Percentiles rank a stretch among this genome's conserved stretches.
Evolutionary conservation across 2,329 filamentous ascomycete species (phyloP).

Genomic region (Ophiostoma pallidulum): DNA sequence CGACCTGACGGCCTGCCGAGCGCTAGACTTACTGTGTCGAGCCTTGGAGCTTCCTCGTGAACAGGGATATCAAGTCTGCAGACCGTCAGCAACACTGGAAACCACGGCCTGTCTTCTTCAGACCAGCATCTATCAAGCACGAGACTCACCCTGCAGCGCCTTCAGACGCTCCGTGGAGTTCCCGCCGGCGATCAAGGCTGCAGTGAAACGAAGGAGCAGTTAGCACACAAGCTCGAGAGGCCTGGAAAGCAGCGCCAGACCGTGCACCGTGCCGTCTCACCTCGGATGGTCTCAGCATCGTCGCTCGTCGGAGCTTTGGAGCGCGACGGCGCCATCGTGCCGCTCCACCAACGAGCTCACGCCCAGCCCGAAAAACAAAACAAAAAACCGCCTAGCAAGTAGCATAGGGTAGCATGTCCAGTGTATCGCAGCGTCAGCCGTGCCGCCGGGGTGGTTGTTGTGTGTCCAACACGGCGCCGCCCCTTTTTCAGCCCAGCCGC

Average conservation of each 20-base stretch:
- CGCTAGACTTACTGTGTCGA: slow-evolving; percentile 15
- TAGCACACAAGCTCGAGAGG: not conserved
- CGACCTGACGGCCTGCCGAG: too few relatives aligned
- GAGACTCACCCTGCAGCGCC: slow-evolving; percentile 16
- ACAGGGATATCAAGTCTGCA: slow-evolving; percentile 17
- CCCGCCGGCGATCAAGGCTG: slow-evolving; percentile 16
- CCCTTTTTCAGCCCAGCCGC: too few relatives aligned
- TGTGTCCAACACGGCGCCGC: too few relatives aligned
- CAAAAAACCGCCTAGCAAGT: not conserved
- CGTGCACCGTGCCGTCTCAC: too few relatives aligned
- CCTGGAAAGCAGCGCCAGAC: too few relatives aligned
- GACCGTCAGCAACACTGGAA: not conserved
- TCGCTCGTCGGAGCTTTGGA: slow-evolving; percentile 7
- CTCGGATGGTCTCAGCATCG: slow-evolving; percentile 17
- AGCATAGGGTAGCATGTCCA: not conserved
- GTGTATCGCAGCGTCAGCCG: too few relatives aligned
- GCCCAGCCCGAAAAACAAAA: not conserved
- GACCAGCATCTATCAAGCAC: not conserved
- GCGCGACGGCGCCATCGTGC: slow-evolving; percentile 14
- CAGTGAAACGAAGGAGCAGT: not conserved
- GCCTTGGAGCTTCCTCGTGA: slow-evolving; percentile 16
- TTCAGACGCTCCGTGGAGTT: slow-evolving; percentile 16
- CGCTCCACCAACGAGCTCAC: not conserved
- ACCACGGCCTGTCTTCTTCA: too few relatives aligned
- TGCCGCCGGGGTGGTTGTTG: too few relatives aligned